Conservation (phyloP, 2,329 filamentous ascomycete species). For the Didymella segeticola region DNA sequence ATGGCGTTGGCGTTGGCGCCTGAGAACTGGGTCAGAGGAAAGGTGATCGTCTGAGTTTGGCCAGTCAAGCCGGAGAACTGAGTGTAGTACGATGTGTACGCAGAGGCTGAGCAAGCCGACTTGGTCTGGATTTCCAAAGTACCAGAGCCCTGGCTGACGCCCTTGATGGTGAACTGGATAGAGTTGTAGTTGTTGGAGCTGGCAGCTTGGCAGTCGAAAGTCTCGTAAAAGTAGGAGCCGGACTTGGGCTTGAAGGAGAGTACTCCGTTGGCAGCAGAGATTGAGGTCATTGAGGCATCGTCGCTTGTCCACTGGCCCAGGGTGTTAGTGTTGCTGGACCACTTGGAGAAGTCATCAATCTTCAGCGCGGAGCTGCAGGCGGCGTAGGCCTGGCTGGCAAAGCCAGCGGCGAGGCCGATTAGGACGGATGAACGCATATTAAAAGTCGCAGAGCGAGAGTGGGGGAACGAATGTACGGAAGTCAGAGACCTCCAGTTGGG, state of each 20-base stretch:
- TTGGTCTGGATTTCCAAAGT: slow-evolving; percentile 58
- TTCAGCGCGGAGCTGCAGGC: slow-evolving; percentile 46
- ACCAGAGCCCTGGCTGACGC: slow-evolving; percentile 51
- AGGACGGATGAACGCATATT: slow-evolving; percentile 41
- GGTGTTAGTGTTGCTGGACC: slow-evolving; percentile 46
- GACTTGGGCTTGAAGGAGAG: slow-evolving; percentile 60
- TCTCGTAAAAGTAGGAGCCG: slow-evolving; percentile 62
- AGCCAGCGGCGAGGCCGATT: slow-evolving; percentile 43
- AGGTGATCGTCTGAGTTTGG: slow-evolving; percentile 56
- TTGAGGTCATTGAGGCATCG: slow-evolving; percentile 57
- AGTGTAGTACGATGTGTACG: slow-evolving; percentile 55
- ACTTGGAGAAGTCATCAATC: slow-evolving; percentile 50
- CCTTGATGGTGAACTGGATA: slow-evolving; percentile 57
- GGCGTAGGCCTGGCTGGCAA: slow-evolving; percentile 38
- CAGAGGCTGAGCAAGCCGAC: slow-evolving; percentile 51
- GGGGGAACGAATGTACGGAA: slow-evolving; percentile 49
- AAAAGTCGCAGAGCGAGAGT: slow-evolving; percentile 35
- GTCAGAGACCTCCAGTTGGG: slow-evolving; percentile 40
- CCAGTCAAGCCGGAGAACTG: slow-evolving; percentile 58
- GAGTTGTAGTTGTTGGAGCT: slow-evolving; percentile 56
- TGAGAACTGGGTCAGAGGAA: slow-evolving; percentile 59
- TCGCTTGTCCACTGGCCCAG: slow-evolving; percentile 50
- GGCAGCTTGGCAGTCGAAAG: slow-evolving; percentile 57
- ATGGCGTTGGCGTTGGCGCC: slow-evolving; percentile 60
- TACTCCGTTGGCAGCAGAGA: slow-evolving; percentile 52